phyloP scores from a whole-genome alignment of 352 stramenopile species.

The Globisporangium yorkense region DNA sequence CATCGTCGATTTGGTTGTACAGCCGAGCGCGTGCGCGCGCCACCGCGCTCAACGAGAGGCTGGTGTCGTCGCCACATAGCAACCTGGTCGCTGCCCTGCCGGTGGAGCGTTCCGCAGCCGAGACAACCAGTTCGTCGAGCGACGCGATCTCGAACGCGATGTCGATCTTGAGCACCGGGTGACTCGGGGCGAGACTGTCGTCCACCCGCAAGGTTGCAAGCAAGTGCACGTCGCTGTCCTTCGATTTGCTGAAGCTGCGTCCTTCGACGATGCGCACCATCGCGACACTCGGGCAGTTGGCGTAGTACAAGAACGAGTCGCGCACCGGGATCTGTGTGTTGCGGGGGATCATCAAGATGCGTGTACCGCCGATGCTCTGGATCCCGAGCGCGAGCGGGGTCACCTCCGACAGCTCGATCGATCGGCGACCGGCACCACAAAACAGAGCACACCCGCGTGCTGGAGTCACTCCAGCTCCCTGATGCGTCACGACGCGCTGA shows the following conservation, averaged over 20 bases:
- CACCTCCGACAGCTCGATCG: constrained; percentile 15
- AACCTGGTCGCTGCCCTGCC: constrained; percentile 12
- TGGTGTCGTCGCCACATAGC: constrained; percentile 22
- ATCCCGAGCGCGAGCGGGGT: constrained; percentile 26
- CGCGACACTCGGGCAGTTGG: constrained; percentile 24
- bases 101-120: constrained; percentile 21
- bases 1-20: constrained; percentile 4
- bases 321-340: constrained; percentile 16
- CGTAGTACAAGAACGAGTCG: constrained; percentile 28
- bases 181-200: constrained; percentile 15
- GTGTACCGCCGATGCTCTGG: constrained; percentile 24
- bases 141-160: constrained; percentile 22
- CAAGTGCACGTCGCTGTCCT: constrained; percentile 8
- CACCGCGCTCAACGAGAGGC: constrained; percentile 18
- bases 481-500: constrained; percentile 6
- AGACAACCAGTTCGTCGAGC: constrained; percentile 15
- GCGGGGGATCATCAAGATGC: constrained; percentile 18
- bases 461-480: background rate
- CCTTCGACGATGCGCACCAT: constrained; percentile 27
- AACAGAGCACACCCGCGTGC: constrained; percentile 18
- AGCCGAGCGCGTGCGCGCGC: constrained; percentile 17
- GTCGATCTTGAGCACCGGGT: constrained; percentile 29
- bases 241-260: background rate
- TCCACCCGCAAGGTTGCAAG: constrained; percentile 22
- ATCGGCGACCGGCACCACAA: constrained; percentile 1